Percentiles rank a stretch among this genome's conserved stretches.
phyloP scores from a whole-genome alignment of 495 filamentous ascomycete genomes.

The Xylaria bambusicola region DNA sequence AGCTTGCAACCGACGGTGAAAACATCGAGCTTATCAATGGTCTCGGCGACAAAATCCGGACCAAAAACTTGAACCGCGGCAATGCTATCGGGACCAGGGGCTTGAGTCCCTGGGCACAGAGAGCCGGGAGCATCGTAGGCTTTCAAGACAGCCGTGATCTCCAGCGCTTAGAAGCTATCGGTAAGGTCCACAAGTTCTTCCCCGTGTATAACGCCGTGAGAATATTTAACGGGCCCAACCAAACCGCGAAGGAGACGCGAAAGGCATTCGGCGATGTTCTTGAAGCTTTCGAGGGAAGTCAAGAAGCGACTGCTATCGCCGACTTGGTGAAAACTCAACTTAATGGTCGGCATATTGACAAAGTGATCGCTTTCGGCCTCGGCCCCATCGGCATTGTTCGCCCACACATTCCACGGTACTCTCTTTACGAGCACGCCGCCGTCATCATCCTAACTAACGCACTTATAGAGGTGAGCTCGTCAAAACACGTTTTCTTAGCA shows the following conservation, averaged over 20 bases:
- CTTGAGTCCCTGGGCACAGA: neutral
- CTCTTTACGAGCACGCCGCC: slow-evolving; percentile 12
- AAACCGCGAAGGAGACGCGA: neutral
- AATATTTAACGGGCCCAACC: neutral
- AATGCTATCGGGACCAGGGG: neutral
- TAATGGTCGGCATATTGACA: neutral
- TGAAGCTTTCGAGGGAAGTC: neutral
- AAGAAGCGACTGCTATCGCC: neutral
- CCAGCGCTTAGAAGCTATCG: no score
- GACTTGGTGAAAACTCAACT: neutral
- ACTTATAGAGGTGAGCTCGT: slow-evolving; percentile 23
- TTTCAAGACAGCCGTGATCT: neutral
- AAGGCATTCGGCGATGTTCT: neutral
- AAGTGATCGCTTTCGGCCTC: slow-evolving; percentile 9
- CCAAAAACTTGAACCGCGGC: neutral
- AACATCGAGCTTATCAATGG: neutral
- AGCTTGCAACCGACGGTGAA: neutral
- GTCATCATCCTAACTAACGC: slow-evolving; percentile 16
- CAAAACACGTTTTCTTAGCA: slow-evolving; percentile 23
- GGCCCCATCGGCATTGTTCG: neutral
- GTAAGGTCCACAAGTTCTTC: neutral
- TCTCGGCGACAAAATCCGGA: neutral
- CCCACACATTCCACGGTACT: neutral
- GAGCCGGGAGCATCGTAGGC: neutral
- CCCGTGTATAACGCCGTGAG: neutral